phyloP scores from a whole-genome alignment of 2,329 filamentous ascomycete species.

The Fusarium transvaalense region DNA sequence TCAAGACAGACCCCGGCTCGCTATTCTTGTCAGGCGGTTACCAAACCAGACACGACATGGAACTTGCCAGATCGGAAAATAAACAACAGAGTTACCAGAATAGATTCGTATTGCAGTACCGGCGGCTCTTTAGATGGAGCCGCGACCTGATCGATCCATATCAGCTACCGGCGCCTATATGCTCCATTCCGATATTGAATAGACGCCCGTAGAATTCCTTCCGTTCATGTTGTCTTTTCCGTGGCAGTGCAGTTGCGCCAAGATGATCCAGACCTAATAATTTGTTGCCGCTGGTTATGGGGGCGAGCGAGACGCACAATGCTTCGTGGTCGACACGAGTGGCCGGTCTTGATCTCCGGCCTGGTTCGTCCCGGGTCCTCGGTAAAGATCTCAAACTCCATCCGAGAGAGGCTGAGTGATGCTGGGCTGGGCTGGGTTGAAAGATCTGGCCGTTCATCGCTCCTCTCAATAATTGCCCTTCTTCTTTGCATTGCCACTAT shows the following conservation, averaged over 20 bases:
- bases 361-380: constrained; percentile 16
- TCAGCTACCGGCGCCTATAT: constrained; percentile 17
- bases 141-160: constrained; percentile 1
- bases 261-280: constrained; percentile 9
- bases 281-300: constrained; percentile 1
- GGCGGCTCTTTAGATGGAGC: constrained; percentile 23
- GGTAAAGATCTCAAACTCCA: constrained; percentile 4
- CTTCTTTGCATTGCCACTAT: constrained; percentile 9
- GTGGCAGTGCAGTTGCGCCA: constrained; percentile 29
- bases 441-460: constrained; percentile 1
- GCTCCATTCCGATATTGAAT: background rate
- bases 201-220: constrained; percentile 10
- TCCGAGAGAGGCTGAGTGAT: constrained; percentile 16
- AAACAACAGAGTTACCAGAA: constrained; percentile 9
- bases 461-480: background rate
- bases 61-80: background rate
- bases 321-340: constrained; percentile 5
- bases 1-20: constrained; percentile 25
- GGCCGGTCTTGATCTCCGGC: constrained; percentile 1
- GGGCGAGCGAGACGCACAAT: constrained; percentile 14
- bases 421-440: constrained; percentile 4
- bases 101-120: constrained; percentile 10
- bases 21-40: constrained; percentile 26
- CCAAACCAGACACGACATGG: constrained; percentile 2
- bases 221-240: background rate